A percentile compares a stretch with the other conserved stretches of the same genome.
These are phyloP conservation scores for Umbilicus rupestris DNA, from an alignment of 164 flowering plant genomes.

Conservation along the genomic window DNA sequence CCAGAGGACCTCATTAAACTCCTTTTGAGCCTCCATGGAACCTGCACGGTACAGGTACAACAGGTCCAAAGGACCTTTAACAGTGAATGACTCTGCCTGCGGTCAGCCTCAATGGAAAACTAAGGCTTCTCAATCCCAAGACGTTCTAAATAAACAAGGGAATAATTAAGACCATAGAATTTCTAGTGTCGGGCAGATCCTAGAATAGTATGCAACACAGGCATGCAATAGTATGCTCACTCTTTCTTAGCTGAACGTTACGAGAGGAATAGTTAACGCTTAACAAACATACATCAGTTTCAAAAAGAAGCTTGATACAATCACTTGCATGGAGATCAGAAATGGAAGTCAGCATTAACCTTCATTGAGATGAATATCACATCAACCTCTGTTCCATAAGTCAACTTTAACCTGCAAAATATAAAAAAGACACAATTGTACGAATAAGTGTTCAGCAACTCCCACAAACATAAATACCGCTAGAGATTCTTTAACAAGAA, in stretches of 20 bases:
- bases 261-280: not conserved
- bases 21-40: slow-evolving; percentile 15
- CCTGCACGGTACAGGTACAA: slow-evolving; percentile 55
- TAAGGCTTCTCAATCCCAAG: slow-evolving; percentile 5
- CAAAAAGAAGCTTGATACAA: slow-evolving; percentile 36
- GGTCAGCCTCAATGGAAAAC: not conserved
- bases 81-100: slow-evolving; percentile 10
- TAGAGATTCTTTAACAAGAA: not conserved
- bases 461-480: not conserved
- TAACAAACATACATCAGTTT: slow-evolving; percentile 35
- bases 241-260: not conserved
- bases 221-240: not conserved
- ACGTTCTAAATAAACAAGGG: slow-evolving; percentile 12
- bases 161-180: slow-evolving; percentile 16
- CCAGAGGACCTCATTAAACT: not conserved
- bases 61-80: slow-evolving; percentile 33
- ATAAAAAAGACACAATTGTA: not conserved
- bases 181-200: not conserved
- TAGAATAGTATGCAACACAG: not conserved
- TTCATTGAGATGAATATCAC: slow-evolving; percentile 1
- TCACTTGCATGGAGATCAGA: slow-evolving; percentile 23
- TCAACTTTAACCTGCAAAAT: not conserved
- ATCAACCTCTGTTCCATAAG: not conserved
- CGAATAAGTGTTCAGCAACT: not conserved
- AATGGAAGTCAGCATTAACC: slow-evolving; percentile 6